Evolutionary conservation across 768 basidiomycete genomes (phyloP).

Genomic region (Trametes cinnabarina): DNA sequence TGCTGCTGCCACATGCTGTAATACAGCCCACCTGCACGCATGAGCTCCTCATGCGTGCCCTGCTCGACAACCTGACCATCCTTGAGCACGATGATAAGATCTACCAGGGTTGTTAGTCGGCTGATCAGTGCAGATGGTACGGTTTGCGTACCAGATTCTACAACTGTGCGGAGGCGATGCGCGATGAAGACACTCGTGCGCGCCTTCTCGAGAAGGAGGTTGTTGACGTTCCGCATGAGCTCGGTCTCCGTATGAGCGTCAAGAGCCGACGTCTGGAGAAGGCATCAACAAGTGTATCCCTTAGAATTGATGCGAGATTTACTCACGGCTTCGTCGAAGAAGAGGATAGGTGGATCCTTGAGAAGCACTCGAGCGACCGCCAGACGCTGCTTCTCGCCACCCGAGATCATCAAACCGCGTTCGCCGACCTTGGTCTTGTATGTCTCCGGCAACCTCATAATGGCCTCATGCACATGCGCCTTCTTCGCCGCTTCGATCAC

Average conservation of each 20-base stretch:
- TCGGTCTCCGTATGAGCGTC: conserved; percentile 95
- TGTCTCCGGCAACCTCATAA: conserved; percentile 78
- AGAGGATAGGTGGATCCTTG: conserved; percentile 93
- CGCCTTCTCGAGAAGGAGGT: conserved; percentile 66
- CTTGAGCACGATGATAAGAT: conserved; percentile 89
- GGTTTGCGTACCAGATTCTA: conserved; percentile 88
- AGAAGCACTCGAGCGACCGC: conserved; percentile 91
- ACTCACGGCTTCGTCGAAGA: conserved; percentile 97
- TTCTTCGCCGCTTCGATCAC: conserved; percentile 79
- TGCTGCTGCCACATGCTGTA: conserved; percentile 83
- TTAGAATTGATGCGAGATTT: neutral
- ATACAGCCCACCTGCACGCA: conserved; percentile 70
- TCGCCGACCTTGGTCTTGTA: conserved; percentile 94
- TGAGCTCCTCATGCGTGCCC: conserved; percentile 87
- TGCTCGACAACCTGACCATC: conserved; percentile 91
- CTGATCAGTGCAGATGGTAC: neutral
- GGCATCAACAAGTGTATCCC: neutral
- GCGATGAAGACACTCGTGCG: conserved; percentile 97
- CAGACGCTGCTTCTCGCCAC: conserved; percentile 96
- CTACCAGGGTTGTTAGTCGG: conserved; percentile 36
- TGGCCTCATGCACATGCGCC: conserved; percentile 84
- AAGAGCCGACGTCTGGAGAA: conserved; percentile 81
- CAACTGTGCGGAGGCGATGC: conserved; percentile 84
- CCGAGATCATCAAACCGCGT: conserved; percentile 95
- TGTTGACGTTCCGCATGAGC: conserved; percentile 92